Percentiles rank a stretch among this genome's conserved stretches.
Evolutionary conservation across 192 early-diverging fungal species (phyloP).

Genomic region (Backusella psychrophila): DNA sequence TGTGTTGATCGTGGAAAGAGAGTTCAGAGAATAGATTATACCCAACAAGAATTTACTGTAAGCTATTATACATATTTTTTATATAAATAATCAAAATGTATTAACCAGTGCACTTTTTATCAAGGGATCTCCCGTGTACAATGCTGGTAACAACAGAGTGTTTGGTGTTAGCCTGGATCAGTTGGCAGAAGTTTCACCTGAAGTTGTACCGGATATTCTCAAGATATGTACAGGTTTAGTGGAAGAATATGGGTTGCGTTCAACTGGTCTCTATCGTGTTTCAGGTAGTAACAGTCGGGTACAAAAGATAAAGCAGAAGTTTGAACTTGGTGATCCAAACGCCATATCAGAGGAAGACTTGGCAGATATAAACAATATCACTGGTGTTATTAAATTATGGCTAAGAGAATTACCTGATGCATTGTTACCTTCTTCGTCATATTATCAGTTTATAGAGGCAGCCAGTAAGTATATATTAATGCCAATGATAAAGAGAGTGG

Average conservation of each 20-base stretch:
- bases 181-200: constrained; percentile 67
- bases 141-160: constrained; percentile 11
- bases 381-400: constrained; percentile 89
- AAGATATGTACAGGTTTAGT: constrained; percentile 77
- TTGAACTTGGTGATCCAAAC: constrained; percentile 69
- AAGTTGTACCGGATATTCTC: constrained; percentile 75
- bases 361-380: constrained; percentile 79
- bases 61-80: constrained; percentile 15
- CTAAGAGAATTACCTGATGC: constrained; percentile 91
- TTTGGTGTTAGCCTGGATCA: constrained; percentile 56
- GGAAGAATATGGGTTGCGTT: constrained; percentile 69
- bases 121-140: not conserved
- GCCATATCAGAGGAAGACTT: constrained; percentile 57
- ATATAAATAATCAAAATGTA: not conserved
- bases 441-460: constrained; percentile 68
- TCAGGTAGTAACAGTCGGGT: constrained; percentile 78
- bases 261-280: constrained; percentile 85
- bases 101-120: not conserved
- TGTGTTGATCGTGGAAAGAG: constrained; percentile 31
- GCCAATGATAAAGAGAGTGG: not conserved
- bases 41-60: constrained; percentile 43
- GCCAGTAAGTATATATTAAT: constrained; percentile 51
- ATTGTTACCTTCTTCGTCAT: constrained; percentile 68
- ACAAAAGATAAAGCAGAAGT: constrained; percentile 65
- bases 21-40: constrained; percentile 32